Evolutionary conservation across 495 filamentous ascomycete species (phyloP).

Genomic region (Chaetomium tenue): DNA sequence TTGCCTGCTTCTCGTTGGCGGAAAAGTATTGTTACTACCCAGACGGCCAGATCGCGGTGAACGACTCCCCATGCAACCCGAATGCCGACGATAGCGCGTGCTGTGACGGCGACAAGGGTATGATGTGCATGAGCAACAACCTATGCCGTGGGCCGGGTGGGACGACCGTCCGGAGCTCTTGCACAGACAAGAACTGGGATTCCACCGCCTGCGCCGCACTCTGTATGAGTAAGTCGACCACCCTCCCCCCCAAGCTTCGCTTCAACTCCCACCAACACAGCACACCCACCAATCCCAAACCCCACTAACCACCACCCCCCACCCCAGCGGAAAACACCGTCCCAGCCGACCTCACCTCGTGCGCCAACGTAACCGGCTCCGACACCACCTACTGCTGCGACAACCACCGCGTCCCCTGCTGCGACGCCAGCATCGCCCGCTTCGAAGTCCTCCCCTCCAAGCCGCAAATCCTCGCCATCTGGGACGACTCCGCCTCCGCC

Average conservation of each 20-base stretch:
- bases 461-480: background rate
- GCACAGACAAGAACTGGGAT: constrained; percentile 4
- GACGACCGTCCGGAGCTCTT: background rate
- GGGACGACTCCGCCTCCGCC: background rate
- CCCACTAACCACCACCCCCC: no score
- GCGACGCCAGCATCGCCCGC: constrained; percentile 2
- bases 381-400: constrained; percentile 6
- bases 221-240: background rate
- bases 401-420: background rate
- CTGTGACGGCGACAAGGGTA: background rate
- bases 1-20: background rate
- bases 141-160: background rate
- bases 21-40: constrained; percentile 3
- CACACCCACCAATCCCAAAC: no score
- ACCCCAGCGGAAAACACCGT: background rate
- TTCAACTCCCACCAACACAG: background rate
- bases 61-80: background rate
- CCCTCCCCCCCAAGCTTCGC: background rate
- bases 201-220: background rate
- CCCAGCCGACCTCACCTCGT: constrained; percentile 1
- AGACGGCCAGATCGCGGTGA: background rate
- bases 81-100: constrained; percentile 1
- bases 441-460: constrained; percentile 9
- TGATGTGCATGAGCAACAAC: constrained; percentile 4
- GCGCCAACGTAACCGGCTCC: background rate